Percentiles rank a stretch among this genome's conserved stretches.
Evolutionary conservation across 2,329 filamentous ascomycete genomes (phyloP).

Genomic region (Aspergillus proliferans): DNA sequence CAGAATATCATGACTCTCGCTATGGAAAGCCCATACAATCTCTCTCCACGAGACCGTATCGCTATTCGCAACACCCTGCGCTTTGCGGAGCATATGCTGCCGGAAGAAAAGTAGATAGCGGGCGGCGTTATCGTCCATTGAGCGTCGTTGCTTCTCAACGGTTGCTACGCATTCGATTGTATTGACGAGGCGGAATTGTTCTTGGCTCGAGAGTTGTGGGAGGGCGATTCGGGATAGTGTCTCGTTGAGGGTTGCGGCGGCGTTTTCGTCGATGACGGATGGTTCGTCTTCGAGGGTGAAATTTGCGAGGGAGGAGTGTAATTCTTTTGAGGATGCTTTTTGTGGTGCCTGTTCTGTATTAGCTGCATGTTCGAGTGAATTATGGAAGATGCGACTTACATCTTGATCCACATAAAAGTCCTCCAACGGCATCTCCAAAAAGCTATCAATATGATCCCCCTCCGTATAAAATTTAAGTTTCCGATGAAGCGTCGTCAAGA

Average conservation of each 20-base stretch:
- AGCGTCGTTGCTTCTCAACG: constrained; percentile 79
- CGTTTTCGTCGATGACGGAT: constrained; percentile 63
- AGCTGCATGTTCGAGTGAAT: no score
- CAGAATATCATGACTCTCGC: constrained; percentile 72
- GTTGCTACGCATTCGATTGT: constrained; percentile 78
- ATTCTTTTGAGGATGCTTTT: constrained; percentile 42
- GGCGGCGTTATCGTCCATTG: constrained; percentile 83
- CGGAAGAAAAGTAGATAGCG: constrained; percentile 84
- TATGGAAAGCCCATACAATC: constrained; percentile 42
- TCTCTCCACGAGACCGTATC: constrained; percentile 55
- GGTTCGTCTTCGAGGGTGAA: constrained; percentile 50
- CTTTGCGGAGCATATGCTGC: constrained; percentile 66
- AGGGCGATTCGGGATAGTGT: constrained; percentile 69
- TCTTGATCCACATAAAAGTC: constrained; percentile 43
- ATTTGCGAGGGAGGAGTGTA: constrained; percentile 47
- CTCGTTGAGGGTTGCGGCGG: constrained; percentile 65
- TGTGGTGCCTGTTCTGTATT: constrained; percentile 24
- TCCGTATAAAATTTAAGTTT: constrained; percentile 77
- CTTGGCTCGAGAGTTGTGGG: constrained; percentile 72
- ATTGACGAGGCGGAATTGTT: constrained; percentile 78
- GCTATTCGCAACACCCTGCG: constrained; percentile 53
- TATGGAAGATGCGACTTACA: constrained; percentile 26
- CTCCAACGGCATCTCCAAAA: constrained; percentile 56
- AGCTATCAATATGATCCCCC: constrained; percentile 72
- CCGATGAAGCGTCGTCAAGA: constrained; percentile 66